Conservation (phyloP, 2,329 filamentous ascomycete genomes). For the Venturia effusa region DNA sequence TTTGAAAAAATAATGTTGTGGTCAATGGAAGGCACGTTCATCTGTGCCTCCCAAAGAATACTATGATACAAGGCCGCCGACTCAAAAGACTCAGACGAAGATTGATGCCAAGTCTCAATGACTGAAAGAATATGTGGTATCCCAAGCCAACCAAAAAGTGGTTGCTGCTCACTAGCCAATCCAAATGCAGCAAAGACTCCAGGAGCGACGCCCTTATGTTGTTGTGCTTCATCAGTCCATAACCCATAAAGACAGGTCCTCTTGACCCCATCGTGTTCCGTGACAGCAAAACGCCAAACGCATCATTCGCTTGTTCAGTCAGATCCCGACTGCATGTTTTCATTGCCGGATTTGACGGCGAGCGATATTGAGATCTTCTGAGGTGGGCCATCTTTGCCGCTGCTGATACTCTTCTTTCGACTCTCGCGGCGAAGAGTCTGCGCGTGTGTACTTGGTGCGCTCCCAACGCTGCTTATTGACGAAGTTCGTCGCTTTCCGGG, state of each 20-base stretch:
- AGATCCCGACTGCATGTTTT: conserved; percentile 13
- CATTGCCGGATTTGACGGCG: conserved; percentile 26
- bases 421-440: conserved; percentile 21
- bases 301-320: background rate
- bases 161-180: conserved; percentile 2
- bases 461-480: conserved; percentile 21
- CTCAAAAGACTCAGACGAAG: background rate
- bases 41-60: background rate
- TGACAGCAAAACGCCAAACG: background rate
- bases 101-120: background rate
- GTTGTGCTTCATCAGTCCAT: background rate
- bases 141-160: background rate
- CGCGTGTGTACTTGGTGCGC: conserved; percentile 11
- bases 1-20: too few relatives aligned
- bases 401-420: conserved; percentile 32
- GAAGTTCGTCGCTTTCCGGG: conserved; percentile 32
- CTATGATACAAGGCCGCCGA: background rate
- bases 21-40: background rate
- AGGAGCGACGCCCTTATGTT: background rate
- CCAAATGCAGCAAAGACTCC: conserved; percentile 1
- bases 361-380: conserved; percentile 31
- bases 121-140: conserved; percentile 2
- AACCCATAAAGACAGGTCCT: background rate
- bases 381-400: conserved; percentile 30
- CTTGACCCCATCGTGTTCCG: background rate